Conservation (phyloP, 192 early-diverging fungal species). For the Entomortierella lignicola region DNA sequence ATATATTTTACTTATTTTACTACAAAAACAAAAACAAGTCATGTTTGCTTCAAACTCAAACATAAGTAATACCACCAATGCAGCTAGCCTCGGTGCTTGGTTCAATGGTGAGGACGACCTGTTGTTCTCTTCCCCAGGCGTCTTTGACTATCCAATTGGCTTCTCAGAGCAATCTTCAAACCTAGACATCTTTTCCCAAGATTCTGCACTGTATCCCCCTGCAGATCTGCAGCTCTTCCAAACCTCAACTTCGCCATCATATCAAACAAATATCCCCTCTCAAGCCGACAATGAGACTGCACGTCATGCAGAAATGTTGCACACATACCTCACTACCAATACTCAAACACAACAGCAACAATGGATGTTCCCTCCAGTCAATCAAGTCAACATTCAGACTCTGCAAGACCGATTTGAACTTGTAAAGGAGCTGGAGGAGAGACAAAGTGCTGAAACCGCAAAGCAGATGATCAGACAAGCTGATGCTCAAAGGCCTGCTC, state of each 20-base stretch:
- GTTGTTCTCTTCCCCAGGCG: conserved; percentile 18
- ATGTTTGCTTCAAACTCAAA: conserved; percentile 5
- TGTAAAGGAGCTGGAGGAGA: conserved; percentile 11
- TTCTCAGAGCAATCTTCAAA: background rate
- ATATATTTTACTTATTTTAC: background rate
- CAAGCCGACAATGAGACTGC: conserved; percentile 14
- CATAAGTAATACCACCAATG: background rate
- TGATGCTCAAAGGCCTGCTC: conserved; percentile 40
- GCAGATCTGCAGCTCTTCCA: background rate
- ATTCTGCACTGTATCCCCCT: background rate
- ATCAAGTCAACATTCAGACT: conserved; percentile 1
- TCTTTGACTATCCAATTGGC: background rate
- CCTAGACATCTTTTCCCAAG: background rate
- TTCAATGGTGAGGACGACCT: conserved; percentile 15
- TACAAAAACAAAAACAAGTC: background rate
- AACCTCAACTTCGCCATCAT: background rate
- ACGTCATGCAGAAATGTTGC: conserved; percentile 41
- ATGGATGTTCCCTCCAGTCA: background rate
- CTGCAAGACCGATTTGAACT: conserved; percentile 8
- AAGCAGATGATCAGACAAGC: conserved; percentile 16
- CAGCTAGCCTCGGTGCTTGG: background rate
- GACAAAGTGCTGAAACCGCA: no score
- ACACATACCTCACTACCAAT: conserved; percentile 28
- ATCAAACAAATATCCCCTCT: background rate
- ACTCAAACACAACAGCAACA: conserved; percentile 28